These are phyloP conservation scores for Venturiaceae sp. DNA, from an alignment of 2,329 filamentous ascomycete genomes.

Conservation along the genomic window DNA sequence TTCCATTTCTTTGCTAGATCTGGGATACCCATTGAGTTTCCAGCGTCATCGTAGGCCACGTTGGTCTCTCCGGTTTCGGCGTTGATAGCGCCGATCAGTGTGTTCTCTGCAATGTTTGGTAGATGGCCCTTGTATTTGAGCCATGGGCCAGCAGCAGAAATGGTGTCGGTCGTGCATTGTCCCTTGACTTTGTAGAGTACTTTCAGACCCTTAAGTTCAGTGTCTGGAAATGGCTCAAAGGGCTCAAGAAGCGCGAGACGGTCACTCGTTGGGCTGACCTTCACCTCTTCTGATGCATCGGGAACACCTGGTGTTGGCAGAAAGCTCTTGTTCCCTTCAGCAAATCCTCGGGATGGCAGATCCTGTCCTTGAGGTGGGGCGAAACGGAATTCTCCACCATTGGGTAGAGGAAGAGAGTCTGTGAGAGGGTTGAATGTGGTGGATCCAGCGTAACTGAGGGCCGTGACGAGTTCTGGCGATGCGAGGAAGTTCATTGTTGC, in stretches of 20 bases:
- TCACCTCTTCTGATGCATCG: conserved; percentile 60
- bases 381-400: conserved; percentile 78
- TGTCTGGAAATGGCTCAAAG: conserved; percentile 70
- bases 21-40: conserved; percentile 67
- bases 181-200: conserved; percentile 95
- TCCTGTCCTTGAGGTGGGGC: conserved; percentile 55
- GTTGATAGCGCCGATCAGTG: conserved; percentile 89
- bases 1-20: conserved; percentile 83
- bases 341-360: conserved; percentile 66
- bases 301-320: conserved; percentile 63
- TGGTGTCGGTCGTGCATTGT: conserved; percentile 98
- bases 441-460: conserved; percentile 83
- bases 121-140: conserved; percentile 99
- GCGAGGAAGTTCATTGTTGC: conserved; percentile 98
- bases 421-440: conserved; percentile 96
- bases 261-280: conserved; percentile 77
- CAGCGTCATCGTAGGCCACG: conserved; percentile 78
- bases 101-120: conserved; percentile 96
- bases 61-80: conserved; percentile 90
- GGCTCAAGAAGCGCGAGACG: conserved; percentile 87
- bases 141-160: conserved; percentile 94
- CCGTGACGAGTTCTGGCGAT: conserved; percentile 92
- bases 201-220: conserved; percentile 65
- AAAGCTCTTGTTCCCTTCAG: conserved; percentile 65
- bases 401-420: conserved; percentile 70